Evolutionary conservation across 768 basidiomycete genomes (phyloP), one percentile per base, ranked within the genome.

Genomic region (Hortiboletus campestris): DNA sequence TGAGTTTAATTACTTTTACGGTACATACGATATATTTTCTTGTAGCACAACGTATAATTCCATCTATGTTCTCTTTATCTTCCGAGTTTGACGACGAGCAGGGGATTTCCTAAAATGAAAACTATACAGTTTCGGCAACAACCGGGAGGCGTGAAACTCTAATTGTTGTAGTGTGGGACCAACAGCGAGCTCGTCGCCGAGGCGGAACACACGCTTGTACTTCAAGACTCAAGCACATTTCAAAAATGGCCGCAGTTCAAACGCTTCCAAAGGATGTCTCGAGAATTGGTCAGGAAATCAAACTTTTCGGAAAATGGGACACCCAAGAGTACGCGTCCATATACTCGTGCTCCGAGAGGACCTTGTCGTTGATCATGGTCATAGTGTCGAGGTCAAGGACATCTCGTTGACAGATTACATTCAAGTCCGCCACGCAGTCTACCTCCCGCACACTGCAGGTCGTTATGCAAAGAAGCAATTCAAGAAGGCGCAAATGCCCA

Each of bases 401-500:
- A 98, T 99, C 76, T 99, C 97, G 65, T 78, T 99, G 67, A 91
- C 91, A 55, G 97, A 99, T 77, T 98, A 99, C 86, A 97, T 99
- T 76, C 95, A 98, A 82, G 89, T 96, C 76, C 92, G 92, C 72
- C 92, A 97, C 74, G 88, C 94, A 49, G 96, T 98, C 72, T 98
- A 94, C 79, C 78, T 97, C 55, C 96, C 96, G 57, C 96, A 99
- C 84, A 99, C 97, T 58, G 95, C 96, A 62, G 97, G 97, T 63
- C 93, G 97, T 76, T 98, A 98, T 75, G 93, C 95, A 71, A 95
- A 95, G 83, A 98, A 98, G 82, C 95, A 98, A 78, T 99, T 98
- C 88, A 98, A 95, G 84, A 99, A 99, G 86, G 94, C 94, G 6
- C 93, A 97, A 76, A 99, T 99, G 97, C 97, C 97, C 72, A 96